Evolutionary conservation across 2,329 filamentous ascomycete species (phyloP), one percentile per base, ranked within the genome.

Genomic region (Lachnellula suecica): DNA sequence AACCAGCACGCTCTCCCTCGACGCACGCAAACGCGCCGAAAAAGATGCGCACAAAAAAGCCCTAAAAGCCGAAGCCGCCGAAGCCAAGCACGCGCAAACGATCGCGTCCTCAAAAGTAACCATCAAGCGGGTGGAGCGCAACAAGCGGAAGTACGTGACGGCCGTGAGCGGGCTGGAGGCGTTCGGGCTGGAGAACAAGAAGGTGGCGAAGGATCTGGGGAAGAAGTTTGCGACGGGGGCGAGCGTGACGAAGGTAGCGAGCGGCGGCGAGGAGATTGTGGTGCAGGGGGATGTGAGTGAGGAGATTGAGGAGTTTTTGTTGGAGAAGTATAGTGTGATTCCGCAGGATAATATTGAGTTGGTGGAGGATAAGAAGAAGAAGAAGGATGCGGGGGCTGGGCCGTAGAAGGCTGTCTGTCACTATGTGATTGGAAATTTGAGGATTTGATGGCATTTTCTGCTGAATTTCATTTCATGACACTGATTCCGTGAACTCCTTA

Each of bases 221-320:
- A 99, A 97, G 82, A 97, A 97, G 74, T 97, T 99, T 68, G 94
- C 94, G 25, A 97, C 94, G 9, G 94, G 94, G 1, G 88, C 86
- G 15, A 92, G 87, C 41, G 94, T 99, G 41, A 97, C 93, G 8
- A 96, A 97, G 75, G 82, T 88, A 1, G 82, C 91, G 0, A 85
- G 84, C 50, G 91, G 90, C 20, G 89, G 89, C 17, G 94, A 99
- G 73, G 94, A 97, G 74, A 97, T 99, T 69, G 95, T 96, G 4
- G 91, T 99, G 19, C 94, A 99, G 74, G 94, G 94, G 29, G 94
- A 99, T 74, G 85, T 99, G 57, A 96, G 91, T 70, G 89, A 94
- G 65, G 94, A 99, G 74, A 86, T 99, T 59, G 83, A 89, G 66
- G 94, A 97, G 69, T 97, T 93, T 75, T 73, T 99, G 67, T 70